Base-by-base conservation (phyloP, 2,329 filamentous ascomycete genomes). In the Rosellinia necatrix region DNA sequence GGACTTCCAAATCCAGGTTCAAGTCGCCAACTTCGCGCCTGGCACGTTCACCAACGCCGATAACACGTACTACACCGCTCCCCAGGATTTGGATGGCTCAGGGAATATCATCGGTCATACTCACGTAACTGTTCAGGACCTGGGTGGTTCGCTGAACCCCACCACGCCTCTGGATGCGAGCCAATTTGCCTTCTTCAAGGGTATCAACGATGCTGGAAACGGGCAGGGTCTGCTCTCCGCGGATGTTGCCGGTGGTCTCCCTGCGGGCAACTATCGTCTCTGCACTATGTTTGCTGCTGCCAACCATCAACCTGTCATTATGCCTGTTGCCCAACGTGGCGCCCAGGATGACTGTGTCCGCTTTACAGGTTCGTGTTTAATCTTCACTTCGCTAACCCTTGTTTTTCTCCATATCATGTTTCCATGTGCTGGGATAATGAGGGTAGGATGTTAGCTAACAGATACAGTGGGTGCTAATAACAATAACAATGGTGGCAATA, bases 241-340 rank as follows among this genome's bases (percentile, higher is more conserved):
- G 34, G 72, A 69, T 2, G 84, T 88, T 21, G 72, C 74, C 1
- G 81, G 79, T 53, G 85, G 84, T 65, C 80, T 88, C 2, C 82
- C 83, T 3, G 75, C 77, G 3, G 84, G 85, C 30, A 84, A 82
- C 74, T 88, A 87, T 74, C 83, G 85, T 64, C 72, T 86, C 59
- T 88, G 85, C 77, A 83, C 81, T 65, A 85, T 88, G 81, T 77
- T 79, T 24, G 73, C 79, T 58, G 74, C 85, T n/a, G 75, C 82
- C 63, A 88, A 88, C 76, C 85, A 88, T 67, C 84, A 87, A 74
- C 83, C 83, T 53, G 82, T 86, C 8, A 68, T 86, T 51, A 87
- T 87, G 84, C 83, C 84, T 48, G 80, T 88, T 49, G 85, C 85
- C 52, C 85, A 87, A 73, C 82, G 85, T 70, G 85, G 85, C 71